A percentile compares a stretch with the other conserved stretches of the same genome.
Conservation (phyloP, 768 basidiomycete species). For the Phanerodontia chrysosporium region DNA sequence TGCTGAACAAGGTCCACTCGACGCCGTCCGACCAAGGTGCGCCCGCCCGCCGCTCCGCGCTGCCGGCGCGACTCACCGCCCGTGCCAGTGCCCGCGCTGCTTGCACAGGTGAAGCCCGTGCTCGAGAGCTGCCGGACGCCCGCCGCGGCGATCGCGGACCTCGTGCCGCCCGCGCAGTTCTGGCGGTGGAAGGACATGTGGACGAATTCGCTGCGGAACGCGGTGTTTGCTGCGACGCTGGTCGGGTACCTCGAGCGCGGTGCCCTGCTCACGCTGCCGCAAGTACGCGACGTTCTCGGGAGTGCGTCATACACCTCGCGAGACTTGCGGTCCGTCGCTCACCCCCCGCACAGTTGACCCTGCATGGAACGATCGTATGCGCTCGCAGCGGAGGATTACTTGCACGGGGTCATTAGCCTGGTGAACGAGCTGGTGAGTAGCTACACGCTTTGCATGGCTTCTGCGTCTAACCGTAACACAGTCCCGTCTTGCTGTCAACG, state of each 20-base stretch:
- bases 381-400: slow-evolving; percentile 72
- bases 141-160: slow-evolving; percentile 45
- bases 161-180: slow-evolving; percentile 68
- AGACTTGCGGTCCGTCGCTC: not conserved
- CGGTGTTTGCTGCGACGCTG: slow-evolving; percentile 62
- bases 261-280: slow-evolving; percentile 52
- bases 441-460: too few species aligned
- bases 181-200: slow-evolving; percentile 88
- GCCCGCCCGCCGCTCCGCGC: slow-evolving; percentile 17
- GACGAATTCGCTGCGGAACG: slow-evolving; percentile 63
- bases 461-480: too few species aligned
- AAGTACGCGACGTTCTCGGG: slow-evolving; percentile 54
- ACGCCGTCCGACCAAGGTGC: slow-evolving; percentile 58
- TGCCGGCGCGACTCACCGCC: not conserved
- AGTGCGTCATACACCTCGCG: slow-evolving; percentile 43
- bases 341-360: not conserved
- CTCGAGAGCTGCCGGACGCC: slow-evolving; percentile 51
- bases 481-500: slow-evolving; percentile 77
- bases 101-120: slow-evolving; percentile 53
- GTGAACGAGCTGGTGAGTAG: slow-evolving; percentile 73
- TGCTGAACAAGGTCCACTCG: slow-evolving; percentile 77
- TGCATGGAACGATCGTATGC: slow-evolving; percentile 60
- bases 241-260: slow-evolving; percentile 60
- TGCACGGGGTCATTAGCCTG: slow-evolving; percentile 73
- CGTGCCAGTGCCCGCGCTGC: slow-evolving; percentile 48